Percentiles rank a stretch among this genome's conserved stretches.
phyloP scores from a whole-genome alignment of 179 eudicot species.

The Pouteria campechiana region DNA sequence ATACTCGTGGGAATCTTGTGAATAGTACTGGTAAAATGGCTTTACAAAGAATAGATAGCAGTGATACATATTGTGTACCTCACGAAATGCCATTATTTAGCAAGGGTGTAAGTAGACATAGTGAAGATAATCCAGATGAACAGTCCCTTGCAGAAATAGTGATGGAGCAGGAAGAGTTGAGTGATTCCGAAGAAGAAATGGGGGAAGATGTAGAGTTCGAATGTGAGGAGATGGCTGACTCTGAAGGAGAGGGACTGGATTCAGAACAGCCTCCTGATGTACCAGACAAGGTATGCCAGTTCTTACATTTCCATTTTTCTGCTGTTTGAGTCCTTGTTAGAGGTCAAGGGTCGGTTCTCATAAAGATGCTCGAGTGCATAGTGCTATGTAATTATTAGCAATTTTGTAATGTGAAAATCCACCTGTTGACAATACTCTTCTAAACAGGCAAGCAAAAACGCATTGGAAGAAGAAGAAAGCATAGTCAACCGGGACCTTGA shows the following conservation, averaged over 20 bases:
- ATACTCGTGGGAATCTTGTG: conserved; percentile 9
- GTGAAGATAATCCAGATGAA: conserved; percentile 13
- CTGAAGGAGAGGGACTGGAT: conserved; percentile 63
- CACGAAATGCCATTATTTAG: conserved; percentile 9
- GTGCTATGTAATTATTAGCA: too few relatives aligned
- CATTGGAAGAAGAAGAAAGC: too few relatives aligned
- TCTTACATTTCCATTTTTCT: too few relatives aligned
- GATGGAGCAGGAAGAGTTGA: conserved; percentile 97
- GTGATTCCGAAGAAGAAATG: conserved; percentile 94
- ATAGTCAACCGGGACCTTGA: too few relatives aligned
- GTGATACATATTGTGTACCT: conserved; percentile 14
- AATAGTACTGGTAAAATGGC: too few relatives aligned
- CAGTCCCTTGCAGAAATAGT: conserved; percentile 62
- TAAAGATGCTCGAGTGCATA: too few relatives aligned
- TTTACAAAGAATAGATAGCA: too few relatives aligned
- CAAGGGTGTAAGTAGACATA: conserved; percentile 11
- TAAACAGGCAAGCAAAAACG: too few relatives aligned
- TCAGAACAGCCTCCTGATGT: conserved; percentile 23
- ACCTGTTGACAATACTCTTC: too few relatives aligned
- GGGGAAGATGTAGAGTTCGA: conserved; percentile 86
- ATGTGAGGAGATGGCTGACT: conserved; percentile 90
- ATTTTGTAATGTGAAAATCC: too few relatives aligned
- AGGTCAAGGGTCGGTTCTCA: too few relatives aligned
- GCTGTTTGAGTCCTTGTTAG: too few relatives aligned
- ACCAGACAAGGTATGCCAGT: conserved; percentile 57